Base-by-base conservation (phyloP, 2,329 filamentous ascomycete species). In the Fusarium equiseti region DNA sequence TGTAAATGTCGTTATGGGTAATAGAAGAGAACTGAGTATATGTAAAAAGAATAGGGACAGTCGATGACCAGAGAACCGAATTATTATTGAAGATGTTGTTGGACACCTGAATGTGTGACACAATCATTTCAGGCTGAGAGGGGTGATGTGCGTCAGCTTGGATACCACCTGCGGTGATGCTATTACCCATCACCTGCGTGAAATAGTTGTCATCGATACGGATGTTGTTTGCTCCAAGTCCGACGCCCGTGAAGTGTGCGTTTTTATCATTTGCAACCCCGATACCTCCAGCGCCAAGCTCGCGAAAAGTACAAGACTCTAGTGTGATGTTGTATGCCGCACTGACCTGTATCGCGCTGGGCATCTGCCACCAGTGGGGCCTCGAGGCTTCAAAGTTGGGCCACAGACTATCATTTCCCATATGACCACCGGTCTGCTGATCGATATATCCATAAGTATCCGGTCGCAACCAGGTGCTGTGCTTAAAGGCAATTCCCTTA, bases 71-170 rank as follows among this genome's bases (percentile, higher is more conserved):
- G 5, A 61, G 22, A n/a, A 49, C 58, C 2, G 58, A 61, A 32
- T 58, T 61, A 11, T 61, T 61, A 4, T 61, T 59, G 18, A 61
- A 61, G 18, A 61, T 49, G 22, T 61, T 61, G 31, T 61, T 59
- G 1, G 58, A 59, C 1, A 16, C 32, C 12, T 61, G 43, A 7
- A 61, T 59, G 2, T 61, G 1, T 8, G 58, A 20, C 18, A 61
- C 9, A 27, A 49, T 18, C 43, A 59, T 61, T 16, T 35, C 6
- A 4, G 53, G 15, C 22, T 16, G 8, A 0, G 58, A 49, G 6
- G 58, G 53, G 32, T 61, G 58, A 16, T 61, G 53, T 20, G 58
- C 52, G 12, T 59, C 53, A 12, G 53, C 32, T 59, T 61, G 58
- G 13, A 61, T 61, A 18, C 32, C 52, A 11, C 58, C 58, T 0